Conservation (phyloP, 2,329 filamentous ascomycete species). For the Passalora sequoiae region DNA sequence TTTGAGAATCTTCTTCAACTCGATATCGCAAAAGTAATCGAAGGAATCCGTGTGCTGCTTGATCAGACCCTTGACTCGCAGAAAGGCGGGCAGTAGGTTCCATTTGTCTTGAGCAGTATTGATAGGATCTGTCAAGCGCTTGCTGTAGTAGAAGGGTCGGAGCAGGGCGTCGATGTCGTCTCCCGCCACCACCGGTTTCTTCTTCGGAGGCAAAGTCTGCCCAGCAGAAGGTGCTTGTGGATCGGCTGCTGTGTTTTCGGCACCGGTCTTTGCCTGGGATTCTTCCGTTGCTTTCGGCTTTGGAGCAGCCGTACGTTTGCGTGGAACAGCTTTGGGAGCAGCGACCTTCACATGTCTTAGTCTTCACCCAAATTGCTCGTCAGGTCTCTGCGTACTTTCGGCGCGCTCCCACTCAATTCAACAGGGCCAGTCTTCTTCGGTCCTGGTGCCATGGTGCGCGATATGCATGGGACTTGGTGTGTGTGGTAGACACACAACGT, state of each 20-base stretch:
- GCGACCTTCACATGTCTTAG: conserved; percentile 14
- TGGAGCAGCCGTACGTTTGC: conserved; percentile 12
- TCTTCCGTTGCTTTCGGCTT: conserved; percentile 8
- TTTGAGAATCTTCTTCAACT: conserved; percentile 93
- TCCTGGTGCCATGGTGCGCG: conserved; percentile 30
- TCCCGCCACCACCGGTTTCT: conserved; percentile 15
- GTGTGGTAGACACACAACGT: not conserved
- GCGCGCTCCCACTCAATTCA: conserved; percentile 26
- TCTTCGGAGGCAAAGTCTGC: conserved; percentile 15
- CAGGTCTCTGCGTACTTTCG: conserved; percentile 23
- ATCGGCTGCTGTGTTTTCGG: not conserved
- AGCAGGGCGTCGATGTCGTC: conserved; percentile 55
- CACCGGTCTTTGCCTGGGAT: not conserved
- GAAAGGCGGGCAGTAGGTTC: conserved; percentile 92
- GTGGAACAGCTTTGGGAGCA: conserved; percentile 16
- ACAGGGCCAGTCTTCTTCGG: conserved; percentile 30
- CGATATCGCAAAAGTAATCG: conserved; percentile 95
- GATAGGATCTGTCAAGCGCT: conserved; percentile 63
- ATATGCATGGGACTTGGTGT: conserved; percentile 1
- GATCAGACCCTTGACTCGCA: conserved; percentile 93
- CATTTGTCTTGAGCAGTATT: conserved; percentile 81
- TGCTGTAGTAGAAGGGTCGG: conserved; percentile 65
- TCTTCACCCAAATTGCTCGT: conserved; percentile 3
- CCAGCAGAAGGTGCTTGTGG: conserved; percentile 4
- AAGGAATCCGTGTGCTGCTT: conserved; percentile 99